These are phyloP conservation scores for Dipodascopsis uninucleata DNA, from an alignment of 805 yeast genomes.

Conservation along the genomic window DNA sequence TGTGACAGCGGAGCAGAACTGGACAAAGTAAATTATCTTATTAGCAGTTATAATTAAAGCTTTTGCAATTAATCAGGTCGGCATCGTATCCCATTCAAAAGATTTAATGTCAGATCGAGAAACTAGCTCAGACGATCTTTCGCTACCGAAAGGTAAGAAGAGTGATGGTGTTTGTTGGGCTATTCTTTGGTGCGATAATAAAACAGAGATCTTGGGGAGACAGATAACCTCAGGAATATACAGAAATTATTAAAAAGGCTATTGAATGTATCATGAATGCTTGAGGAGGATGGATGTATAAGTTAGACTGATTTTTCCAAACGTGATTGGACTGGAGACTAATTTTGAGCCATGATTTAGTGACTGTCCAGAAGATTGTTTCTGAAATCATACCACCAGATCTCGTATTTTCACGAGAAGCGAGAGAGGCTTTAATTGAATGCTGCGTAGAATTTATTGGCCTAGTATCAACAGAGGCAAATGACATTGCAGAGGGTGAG, in stretches of 20 bases:
- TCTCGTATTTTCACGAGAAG: slow-evolving; percentile 83
- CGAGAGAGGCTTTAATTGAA: slow-evolving; percentile 90
- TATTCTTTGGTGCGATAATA: no score
- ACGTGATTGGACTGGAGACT: not conserved
- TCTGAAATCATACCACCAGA: slow-evolving; percentile 88
- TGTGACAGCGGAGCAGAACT: no score
- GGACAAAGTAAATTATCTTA: no score
- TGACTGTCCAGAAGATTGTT: slow-evolving; percentile 93
- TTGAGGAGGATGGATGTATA: no score
- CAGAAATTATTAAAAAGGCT: slow-evolving; percentile 1
- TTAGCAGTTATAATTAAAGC: no score
- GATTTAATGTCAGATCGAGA: slow-evolving; percentile 30
- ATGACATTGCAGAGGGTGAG: slow-evolving; percentile 94
- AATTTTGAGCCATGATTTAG: slow-evolving; percentile 37
- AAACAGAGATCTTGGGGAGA: no score
- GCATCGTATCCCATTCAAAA: no score
- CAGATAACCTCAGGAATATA: not conserved
- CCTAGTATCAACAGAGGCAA: slow-evolving; percentile 88
- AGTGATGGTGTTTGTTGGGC: slow-evolving; percentile 1
- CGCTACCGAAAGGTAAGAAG: slow-evolving; percentile 43
- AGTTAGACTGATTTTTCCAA: no score
- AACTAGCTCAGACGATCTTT: slow-evolving; percentile 39
- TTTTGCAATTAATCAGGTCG: no score
- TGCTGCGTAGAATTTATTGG: slow-evolving; percentile 94
- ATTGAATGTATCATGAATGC: no score